Conservation (phyloP, 805 yeast genomes). For the Wickerhamomyces bisporus region DNA sequence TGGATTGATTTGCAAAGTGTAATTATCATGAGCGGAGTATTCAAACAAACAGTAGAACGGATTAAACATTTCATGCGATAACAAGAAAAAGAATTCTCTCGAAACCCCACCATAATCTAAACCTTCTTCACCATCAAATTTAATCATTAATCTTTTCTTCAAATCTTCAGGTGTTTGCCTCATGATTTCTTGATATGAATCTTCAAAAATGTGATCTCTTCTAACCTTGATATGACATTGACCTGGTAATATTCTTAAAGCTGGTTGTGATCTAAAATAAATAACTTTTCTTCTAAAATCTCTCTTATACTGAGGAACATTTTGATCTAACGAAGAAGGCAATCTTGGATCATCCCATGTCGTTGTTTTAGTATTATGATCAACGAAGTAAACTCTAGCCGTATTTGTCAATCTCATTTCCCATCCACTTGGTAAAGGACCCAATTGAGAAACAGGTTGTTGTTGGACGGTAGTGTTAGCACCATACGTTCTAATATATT, state of each 20-base stretch:
- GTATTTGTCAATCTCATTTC: conserved; percentile 99
- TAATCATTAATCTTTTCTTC: conserved; percentile 96
- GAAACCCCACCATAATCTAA: conserved; percentile 99
- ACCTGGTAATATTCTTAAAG: conserved; percentile 93
- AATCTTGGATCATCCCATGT: conserved; percentile 99
- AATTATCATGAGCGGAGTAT: conserved; percentile 96
- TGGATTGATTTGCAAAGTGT: conserved; percentile 96
- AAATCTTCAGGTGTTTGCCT: conserved; percentile 98
- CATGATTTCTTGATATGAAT: conserved; percentile 97
- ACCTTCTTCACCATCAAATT: conserved; percentile 99
- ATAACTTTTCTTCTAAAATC: conserved; percentile 97
- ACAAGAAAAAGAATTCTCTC: conserved; percentile 92
- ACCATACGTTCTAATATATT: conserved; percentile 93
- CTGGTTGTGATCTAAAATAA: conserved; percentile 97
- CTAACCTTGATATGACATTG: conserved; percentile 98
- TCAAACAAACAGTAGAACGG: conserved; percentile 97
- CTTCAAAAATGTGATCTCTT: conserved; percentile 94
- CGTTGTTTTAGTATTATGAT: conserved; percentile 97
- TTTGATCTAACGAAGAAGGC: conserved; percentile 95
- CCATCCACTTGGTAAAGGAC: conserved; percentile 99
- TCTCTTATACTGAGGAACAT: conserved; percentile 98
- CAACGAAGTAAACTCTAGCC: conserved; percentile 97
- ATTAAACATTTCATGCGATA: conserved; percentile 98
- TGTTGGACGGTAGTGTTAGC: conserved; percentile 89
- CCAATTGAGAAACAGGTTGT: conserved; percentile 95